Conservation (phyloP, 306 rosid genomes). For the Astragalus membranaceus region DNA sequence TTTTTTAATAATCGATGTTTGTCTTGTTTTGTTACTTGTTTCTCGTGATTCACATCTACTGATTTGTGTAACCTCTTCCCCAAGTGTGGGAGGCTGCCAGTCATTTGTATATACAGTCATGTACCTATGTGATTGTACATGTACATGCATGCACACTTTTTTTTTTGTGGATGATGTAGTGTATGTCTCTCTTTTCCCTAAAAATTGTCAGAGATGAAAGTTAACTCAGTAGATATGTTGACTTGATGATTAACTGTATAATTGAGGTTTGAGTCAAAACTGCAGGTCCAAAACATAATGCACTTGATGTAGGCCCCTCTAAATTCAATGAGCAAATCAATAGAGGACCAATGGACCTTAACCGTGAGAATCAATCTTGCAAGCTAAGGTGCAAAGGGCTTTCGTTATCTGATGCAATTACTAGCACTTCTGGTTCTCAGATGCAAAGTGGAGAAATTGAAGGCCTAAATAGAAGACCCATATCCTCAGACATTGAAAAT, state of each 20-base stretch:
- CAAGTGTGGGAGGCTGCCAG: background rate
- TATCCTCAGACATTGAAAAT: constrained; percentile 34
- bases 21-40: background rate
- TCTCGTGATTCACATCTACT: background rate
- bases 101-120: background rate
- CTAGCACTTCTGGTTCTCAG: constrained; percentile 38
- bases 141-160: constrained; percentile 1
- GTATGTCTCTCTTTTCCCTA: constrained; percentile 26
- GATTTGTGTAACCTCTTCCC: background rate
- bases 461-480: constrained; percentile 34
- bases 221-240: constrained; percentile 33
- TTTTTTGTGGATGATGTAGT: background rate
- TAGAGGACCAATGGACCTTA: constrained; percentile 42
- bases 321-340: constrained; percentile 43
- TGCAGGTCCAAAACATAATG: constrained; percentile 36
- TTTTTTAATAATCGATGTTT: background rate
- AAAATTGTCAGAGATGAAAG: constrained; percentile 29
- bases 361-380: constrained; percentile 40
- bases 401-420: constrained; percentile 36
- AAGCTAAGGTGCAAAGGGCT: constrained; percentile 44
- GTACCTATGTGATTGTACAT: constrained; percentile 1
- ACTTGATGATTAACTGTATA: constrained; percentile 28
- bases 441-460: constrained; percentile 44
- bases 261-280: constrained; percentile 39
- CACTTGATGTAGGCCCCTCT: constrained; percentile 37